Conservation (phyloP, 331 rosid species). For the Cydonia oblonga region DNA sequence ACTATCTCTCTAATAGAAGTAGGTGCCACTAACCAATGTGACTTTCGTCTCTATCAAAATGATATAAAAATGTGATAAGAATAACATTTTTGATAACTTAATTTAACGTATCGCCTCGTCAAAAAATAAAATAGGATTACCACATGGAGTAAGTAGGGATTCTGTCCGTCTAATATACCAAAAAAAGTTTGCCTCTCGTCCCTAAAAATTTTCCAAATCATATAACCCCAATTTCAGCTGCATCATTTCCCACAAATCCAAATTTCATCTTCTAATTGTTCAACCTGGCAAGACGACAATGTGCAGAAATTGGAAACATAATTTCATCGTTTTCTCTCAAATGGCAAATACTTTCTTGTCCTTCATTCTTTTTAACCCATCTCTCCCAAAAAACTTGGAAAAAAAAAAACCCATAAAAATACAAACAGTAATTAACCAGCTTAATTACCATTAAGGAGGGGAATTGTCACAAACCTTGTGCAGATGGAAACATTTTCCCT, state of each 20-base stretch:
- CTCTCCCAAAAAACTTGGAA: neutral
- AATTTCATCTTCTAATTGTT: neutral
- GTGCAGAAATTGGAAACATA: neutral
- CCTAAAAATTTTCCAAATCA: neutral
- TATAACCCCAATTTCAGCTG: neutral
- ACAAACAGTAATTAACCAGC: too few species aligned
- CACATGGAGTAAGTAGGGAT: too few species aligned
- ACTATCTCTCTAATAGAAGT: too few species aligned
- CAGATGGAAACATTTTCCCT: conserved; percentile 60
- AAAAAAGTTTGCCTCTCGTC: neutral
- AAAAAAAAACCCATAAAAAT: neutral
- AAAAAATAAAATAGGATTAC: too few species aligned
- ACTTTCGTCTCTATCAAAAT: fast-evolving
- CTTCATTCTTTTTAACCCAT: neutral
- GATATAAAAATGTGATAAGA: too few species aligned
- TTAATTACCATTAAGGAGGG: too few species aligned
- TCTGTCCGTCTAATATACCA: neutral
- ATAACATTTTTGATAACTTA: too few species aligned
- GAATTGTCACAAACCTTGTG: conserved; percentile 54
- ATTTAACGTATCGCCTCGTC: too few species aligned
- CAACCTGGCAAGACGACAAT: neutral
- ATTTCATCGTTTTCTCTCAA: neutral
- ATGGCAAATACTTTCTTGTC: neutral
- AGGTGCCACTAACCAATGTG: fast-evolving
- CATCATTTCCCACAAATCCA: neutral